Base-by-base conservation (phyloP, 441 rosid genomes). In the Jatropha multifida region DNA sequence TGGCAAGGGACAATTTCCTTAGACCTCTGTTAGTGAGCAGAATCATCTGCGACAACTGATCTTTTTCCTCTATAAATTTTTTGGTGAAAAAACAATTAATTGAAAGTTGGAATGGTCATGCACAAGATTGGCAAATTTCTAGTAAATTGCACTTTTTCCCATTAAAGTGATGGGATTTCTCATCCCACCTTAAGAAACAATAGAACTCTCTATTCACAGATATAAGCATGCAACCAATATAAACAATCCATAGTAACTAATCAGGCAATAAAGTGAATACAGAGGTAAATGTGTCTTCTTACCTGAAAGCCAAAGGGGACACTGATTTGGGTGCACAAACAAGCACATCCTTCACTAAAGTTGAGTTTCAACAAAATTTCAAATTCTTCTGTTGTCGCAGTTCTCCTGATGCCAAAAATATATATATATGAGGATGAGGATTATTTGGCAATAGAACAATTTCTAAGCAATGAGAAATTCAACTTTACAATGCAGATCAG, bases 331-430 rank as follows among this genome's bases (percentile, higher is more conserved):
- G 89, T 86, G 86, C 71, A 66, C 64, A 52, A 84, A 76, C 94
- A 92, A 74, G 92, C 97, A 76, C 99, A 95, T 66, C 94, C 98
- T 68, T 90, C 93, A 37, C 83, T 85, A 71, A 93, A 87, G 83
- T 90, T 85, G 70, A 93, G 84, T 68, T 81, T 92, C 89, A 92
- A 78, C 75, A 79, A 71, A 55, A 95, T 92, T 51, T 90, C 92
- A 77, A 95, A 95, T 56, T 82, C 76, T 82, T 87, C 92, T 23
- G 83, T 67, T 75, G 78, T 81, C 71, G 77, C 82, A 14, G 97
- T 95, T 86, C 98, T 90, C 94, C 98, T 92, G 92, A 48, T 72
- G 79, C 61, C 80, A 44, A 44, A 44, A 32, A 23, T 23, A 23
- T 23, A 23, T 23, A 23, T 23, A 23, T 23, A 67, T 68, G 61